Percentiles rank a stretch among this genome's conserved stretches.
Evolutionary conservation across 2,329 filamentous ascomycete genomes (phyloP).

Genomic region (Ceratocystis diversiconidia): DNA sequence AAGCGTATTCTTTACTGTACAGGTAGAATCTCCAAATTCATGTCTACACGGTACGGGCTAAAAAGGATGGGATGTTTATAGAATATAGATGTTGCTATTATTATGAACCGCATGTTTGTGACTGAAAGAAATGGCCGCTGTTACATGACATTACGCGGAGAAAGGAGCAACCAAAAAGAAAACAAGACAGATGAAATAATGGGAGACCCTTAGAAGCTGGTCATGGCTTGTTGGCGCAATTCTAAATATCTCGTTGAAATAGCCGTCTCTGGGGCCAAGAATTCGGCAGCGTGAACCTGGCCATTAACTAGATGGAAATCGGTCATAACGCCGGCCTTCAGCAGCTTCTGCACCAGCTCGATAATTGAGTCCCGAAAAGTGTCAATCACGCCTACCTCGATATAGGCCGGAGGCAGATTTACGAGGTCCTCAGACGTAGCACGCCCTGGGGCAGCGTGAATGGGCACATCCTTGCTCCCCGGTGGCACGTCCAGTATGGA

Average conservation of each 20-base stretch:
- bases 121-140: neutral
- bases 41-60: neutral
- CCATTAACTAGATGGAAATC: slow-evolving; percentile 31
- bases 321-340: slow-evolving; percentile 25
- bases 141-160: neutral
- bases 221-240: neutral
- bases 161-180: neutral
- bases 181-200: neutral
- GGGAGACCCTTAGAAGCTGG: neutral
- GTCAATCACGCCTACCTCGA: slow-evolving; percentile 29
- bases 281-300: slow-evolving; percentile 24
- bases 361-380: slow-evolving; percentile 27
- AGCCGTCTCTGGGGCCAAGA: slow-evolving; percentile 9
- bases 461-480: slow-evolving; percentile 17
- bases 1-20: neutral
- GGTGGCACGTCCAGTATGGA: slow-evolving; percentile 18
- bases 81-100: neutral
- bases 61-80: slow-evolving; percentile 3
- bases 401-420: slow-evolving; percentile 27
- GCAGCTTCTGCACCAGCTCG: slow-evolving; percentile 25
- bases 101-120: neutral
- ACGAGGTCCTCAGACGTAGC: slow-evolving; percentile 19
- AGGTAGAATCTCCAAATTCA: neutral
- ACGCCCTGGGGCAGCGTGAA: slow-evolving; percentile 21
- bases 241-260: neutral